These are phyloP conservation scores for Stylosanthes scabra DNA, from an alignment of 331 rosid species.

Conservation along the genomic window DNA sequence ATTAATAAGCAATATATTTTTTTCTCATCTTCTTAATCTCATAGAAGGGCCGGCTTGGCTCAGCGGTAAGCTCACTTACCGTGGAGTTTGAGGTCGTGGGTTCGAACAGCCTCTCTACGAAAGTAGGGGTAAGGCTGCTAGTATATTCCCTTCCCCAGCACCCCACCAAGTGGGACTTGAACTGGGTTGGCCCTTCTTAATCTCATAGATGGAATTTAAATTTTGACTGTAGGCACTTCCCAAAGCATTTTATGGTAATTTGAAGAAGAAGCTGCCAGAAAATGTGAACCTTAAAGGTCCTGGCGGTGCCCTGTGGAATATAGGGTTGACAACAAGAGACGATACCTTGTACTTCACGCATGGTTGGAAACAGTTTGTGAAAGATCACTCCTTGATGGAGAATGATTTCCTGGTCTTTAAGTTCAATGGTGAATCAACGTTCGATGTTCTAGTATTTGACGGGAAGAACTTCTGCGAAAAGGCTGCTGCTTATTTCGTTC, in stretches of 20 bases:
- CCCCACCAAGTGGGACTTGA: no score
- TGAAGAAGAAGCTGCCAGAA: slow-evolving; percentile 62
- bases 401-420: slow-evolving; percentile 73
- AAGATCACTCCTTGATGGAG: slow-evolving; percentile 62
- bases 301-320: slow-evolving; percentile 67
- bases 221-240: slow-evolving; percentile 66
- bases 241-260: slow-evolving; percentile 50
- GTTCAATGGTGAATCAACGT: slow-evolving; percentile 61
- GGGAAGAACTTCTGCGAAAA: slow-evolving; percentile 68
- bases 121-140: no score
- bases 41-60: no score
- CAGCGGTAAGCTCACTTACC: no score
- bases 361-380: slow-evolving; percentile 70
- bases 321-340: slow-evolving; percentile 52
- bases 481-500: slow-evolving; percentile 65
- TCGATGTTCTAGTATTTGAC: slow-evolving; percentile 68
- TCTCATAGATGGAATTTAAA: slow-evolving; percentile 20
- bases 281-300: slow-evolving; percentile 68
- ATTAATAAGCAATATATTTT: background rate
- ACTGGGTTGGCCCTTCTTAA: no score
- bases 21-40: background rate
- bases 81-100: no score
- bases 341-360: slow-evolving; percentile 45
- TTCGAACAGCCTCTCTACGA: no score
- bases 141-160: no score